These are phyloP conservation scores for Pythium sp. DNA, from an alignment of 352 stramenopile species.

Conservation along the genomic window DNA sequence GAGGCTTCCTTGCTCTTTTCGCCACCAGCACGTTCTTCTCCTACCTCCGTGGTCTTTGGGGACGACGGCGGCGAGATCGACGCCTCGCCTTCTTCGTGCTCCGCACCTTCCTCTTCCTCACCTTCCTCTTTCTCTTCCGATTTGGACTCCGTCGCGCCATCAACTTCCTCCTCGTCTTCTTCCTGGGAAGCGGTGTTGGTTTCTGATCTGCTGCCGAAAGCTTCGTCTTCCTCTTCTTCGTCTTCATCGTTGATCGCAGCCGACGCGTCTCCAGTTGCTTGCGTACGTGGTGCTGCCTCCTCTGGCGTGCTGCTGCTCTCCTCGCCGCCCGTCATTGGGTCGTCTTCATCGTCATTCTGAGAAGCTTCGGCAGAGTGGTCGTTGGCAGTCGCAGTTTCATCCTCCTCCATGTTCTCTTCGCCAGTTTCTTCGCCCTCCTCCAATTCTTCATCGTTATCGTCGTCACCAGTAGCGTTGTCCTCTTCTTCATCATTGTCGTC, in stretches of 20 bases:
- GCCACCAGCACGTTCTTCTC: neutral
- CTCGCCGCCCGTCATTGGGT: conserved; percentile 26
- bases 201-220: conserved; percentile 15
- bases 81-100: neutral
- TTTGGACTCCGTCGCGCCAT: neutral
- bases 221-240: conserved; percentile 24
- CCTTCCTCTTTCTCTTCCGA: conserved; percentile 25
- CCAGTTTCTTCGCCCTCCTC: conserved; percentile 19
- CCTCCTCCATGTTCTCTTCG: conserved; percentile 17
- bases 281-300: neutral
- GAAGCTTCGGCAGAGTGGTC: conserved; percentile 1
- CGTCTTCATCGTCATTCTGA: conserved; percentile 24
- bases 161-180: conserved; percentile 11
- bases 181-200: conserved; percentile 3
- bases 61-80: neutral
- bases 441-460: conserved; percentile 23
- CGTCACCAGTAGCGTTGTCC: conserved; percentile 12
- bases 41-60: neutral
- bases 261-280: neutral
- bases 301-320: conserved; percentile 11
- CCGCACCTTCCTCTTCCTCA: conserved; percentile 4
- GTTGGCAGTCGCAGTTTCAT: conserved; percentile 1
- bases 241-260: conserved; percentile 12
- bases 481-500: conserved; percentile 20
- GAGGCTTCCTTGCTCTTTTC: neutral